phyloP scores from a whole-genome alignment of 768 basidiomycete genomes.

The Auriculariales sp. region DNA sequence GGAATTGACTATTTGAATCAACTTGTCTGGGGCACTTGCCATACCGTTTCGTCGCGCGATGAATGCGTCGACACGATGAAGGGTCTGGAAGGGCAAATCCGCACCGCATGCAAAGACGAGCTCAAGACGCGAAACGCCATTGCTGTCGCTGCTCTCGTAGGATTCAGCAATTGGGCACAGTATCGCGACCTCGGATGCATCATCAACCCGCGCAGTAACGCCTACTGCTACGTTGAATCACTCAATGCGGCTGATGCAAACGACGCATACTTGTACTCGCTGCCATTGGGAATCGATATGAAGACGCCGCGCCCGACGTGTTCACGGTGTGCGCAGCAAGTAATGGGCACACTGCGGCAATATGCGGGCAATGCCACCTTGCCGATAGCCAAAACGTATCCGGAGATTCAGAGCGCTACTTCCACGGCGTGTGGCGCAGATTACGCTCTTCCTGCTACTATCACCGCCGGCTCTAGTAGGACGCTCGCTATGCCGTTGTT shows the following conservation, averaged over 20 bases:
- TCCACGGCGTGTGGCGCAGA: neutral
- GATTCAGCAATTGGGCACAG: conserved; percentile 44
- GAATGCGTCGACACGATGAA: conserved; percentile 57
- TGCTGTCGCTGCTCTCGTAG: conserved; percentile 43
- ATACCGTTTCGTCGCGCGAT: conserved; percentile 31
- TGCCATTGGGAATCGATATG: conserved; percentile 38
- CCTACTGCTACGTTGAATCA: conserved; percentile 66
- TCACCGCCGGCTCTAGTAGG: neutral
- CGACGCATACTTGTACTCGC: conserved; percentile 58
- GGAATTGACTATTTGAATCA: too few species aligned
- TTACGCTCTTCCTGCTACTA: neutral
- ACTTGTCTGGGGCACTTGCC: conserved; percentile 70
- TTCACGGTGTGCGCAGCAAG: neutral
- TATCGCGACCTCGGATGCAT: conserved; percentile 52
- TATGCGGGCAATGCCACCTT: neutral
- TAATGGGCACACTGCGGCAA: neutral
- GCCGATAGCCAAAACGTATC: neutral
- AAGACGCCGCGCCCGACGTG: neutral
- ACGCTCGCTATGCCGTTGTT: neutral
- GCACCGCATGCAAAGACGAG: conserved; percentile 38
- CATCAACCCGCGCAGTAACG: conserved; percentile 36
- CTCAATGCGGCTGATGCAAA: conserved; percentile 39
- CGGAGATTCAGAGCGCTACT: neutral
- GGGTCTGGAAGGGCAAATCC: conserved; percentile 38
- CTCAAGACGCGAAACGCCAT: conserved; percentile 34